Percentiles rank a stretch among this genome's conserved stretches.
These are phyloP conservation scores for Diplodia scrobiculata DNA, from an alignment of 2,329 filamentous ascomycete genomes.

Conservation along the genomic window DNA sequence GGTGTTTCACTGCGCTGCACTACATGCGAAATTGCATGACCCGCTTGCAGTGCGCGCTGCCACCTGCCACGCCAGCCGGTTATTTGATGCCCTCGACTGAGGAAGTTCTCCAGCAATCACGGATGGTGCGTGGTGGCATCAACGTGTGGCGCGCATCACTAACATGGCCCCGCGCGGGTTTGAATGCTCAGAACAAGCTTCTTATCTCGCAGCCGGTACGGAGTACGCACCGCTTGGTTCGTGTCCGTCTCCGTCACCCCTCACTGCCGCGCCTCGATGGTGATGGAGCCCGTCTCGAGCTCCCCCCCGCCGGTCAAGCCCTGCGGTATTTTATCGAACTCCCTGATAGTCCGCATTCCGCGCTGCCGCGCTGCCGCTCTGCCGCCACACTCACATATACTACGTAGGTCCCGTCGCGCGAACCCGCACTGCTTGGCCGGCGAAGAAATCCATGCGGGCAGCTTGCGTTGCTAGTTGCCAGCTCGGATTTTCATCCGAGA, in stretches of 20 bases:
- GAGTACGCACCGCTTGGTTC: not conserved
- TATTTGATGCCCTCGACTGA: not conserved
- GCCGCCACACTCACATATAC: not conserved
- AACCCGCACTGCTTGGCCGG: not conserved
- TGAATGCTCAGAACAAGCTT: not conserved
- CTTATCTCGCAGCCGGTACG: conserved; percentile 1
- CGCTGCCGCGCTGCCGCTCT: conserved; percentile 9
- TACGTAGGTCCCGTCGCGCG: no score
- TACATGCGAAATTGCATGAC: not conserved
- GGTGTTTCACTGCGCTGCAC: not conserved
- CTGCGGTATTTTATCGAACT: conserved; percentile 17
- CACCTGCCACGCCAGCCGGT: not conserved
- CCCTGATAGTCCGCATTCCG: conserved; percentile 6
- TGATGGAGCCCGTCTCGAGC: conserved; percentile 2
- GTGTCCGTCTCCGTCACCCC: not conserved
- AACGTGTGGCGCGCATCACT: not conserved
- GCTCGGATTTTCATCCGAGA: not conserved
- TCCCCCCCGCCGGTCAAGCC: not conserved
- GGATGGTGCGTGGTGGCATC: not conserved
- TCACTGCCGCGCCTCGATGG: not conserved
- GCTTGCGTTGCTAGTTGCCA: not conserved
- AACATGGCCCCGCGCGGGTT: not conserved
- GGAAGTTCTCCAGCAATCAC: not conserved
- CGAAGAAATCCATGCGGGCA: not conserved
- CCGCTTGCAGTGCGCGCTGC: not conserved